Conservation (phyloP, 1,284 basidiomycete genomes). For the Stygiomarasmius scandens region DNA sequence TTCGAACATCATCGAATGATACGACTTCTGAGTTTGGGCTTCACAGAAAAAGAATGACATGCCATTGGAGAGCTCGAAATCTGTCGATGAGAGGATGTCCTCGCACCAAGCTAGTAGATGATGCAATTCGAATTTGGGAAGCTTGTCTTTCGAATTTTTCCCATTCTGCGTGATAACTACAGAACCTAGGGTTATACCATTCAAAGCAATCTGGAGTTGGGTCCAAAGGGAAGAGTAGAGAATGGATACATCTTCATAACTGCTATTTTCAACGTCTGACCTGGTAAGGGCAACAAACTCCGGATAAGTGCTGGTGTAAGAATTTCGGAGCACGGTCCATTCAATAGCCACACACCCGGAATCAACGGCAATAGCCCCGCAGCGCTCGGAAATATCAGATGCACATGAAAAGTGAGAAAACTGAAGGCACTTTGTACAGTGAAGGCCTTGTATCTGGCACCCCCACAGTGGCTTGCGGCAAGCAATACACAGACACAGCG, state of each 20-base stretch:
- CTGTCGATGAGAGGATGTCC: slow-evolving; percentile 45
- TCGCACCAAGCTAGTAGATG: slow-evolving; percentile 54
- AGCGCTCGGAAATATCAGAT: slow-evolving; percentile 28
- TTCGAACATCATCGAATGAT: slow-evolving; percentile 62
- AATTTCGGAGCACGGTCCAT: slow-evolving; percentile 49
- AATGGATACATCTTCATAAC: slow-evolving; percentile 72
- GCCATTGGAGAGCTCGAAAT: slow-evolving; percentile 42
- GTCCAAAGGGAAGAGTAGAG: slow-evolving; percentile 60
- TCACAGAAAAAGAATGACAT: slow-evolving; percentile 58
- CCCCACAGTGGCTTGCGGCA: slow-evolving; percentile 80
- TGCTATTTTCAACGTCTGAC: slow-evolving; percentile 45
- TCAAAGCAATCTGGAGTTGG: slow-evolving; percentile 66
- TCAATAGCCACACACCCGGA: slow-evolving; percentile 55
- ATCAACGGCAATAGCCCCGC: slow-evolving; percentile 40
- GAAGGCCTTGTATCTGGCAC: slow-evolving; percentile 58
- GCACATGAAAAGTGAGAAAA: slow-evolving; percentile 66
- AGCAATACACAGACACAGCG: slow-evolving; percentile 64
- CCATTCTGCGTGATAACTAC: slow-evolving; percentile 50
- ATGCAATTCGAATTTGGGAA: slow-evolving; percentile 67
- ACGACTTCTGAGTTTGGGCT: slow-evolving; percentile 39
- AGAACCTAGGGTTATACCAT: slow-evolving; percentile 67
- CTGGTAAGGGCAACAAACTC: slow-evolving; percentile 46
- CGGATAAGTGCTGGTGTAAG: slow-evolving; percentile 56
- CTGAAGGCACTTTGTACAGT: slow-evolving; percentile 62
- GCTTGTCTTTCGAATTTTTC: slow-evolving; percentile 39